phyloP scores from a whole-genome alignment of 805 yeast genomes.

The Blastobotrys terrestris region DNA sequence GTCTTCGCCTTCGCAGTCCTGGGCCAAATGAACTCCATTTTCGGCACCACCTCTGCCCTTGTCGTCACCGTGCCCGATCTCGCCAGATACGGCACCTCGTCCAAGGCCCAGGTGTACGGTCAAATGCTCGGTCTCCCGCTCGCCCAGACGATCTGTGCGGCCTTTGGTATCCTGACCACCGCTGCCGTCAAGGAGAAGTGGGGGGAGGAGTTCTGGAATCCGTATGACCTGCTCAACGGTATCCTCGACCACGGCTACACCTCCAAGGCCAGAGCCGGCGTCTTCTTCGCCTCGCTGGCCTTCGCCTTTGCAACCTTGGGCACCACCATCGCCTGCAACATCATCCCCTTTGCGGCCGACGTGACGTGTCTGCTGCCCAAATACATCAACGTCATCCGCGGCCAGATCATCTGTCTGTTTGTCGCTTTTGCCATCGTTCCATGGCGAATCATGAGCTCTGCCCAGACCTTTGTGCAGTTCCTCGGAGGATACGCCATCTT shows the following conservation, averaged over 20 bases:
- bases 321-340: constrained; percentile 35
- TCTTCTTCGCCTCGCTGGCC: constrained; percentile 18
- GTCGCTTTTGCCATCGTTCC: constrained; percentile 26
- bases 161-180: constrained; percentile 42
- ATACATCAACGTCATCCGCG: constrained; percentile 54
- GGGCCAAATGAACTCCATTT: constrained; percentile 13
- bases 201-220: constrained; percentile 44
- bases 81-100: constrained; percentile 13
- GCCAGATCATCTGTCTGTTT: constrained; percentile 24
- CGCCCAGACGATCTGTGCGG: constrained; percentile 12
- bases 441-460: constrained; percentile 36
- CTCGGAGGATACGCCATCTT: constrained; percentile 37
- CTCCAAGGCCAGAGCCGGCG: constrained; percentile 34
- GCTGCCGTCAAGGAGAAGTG: constrained; percentile 38
- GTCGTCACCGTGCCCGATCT: constrained; percentile 17
- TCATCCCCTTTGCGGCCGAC: constrained; percentile 40
- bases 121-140: constrained; percentile 17
- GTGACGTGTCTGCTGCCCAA: constrained; percentile 51
- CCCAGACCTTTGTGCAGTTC: constrained; percentile 33
- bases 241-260: constrained; percentile 38
- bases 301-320: constrained; percentile 26
- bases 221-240: constrained; percentile 36
- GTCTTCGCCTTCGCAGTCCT: constrained; percentile 7
- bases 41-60: constrained; percentile 16
- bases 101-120: constrained; percentile 12